A percentile compares a stretch with the other conserved stretches of the same genome.
Conservation (phyloP, 352 stramenopile species). For the Pythium graminicola region DNA sequence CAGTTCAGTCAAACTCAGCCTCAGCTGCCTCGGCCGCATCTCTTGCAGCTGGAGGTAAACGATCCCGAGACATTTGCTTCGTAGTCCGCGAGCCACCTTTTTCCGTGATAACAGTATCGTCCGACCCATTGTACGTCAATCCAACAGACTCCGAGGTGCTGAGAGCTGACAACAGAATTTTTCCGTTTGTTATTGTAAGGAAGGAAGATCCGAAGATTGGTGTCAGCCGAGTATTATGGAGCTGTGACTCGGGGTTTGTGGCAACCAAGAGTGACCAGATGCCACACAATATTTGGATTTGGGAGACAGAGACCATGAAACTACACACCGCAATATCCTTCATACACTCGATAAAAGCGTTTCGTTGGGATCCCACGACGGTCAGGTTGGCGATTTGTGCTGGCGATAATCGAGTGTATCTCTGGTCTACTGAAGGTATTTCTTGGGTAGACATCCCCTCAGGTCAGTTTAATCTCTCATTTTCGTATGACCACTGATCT, state of each 20-base stretch:
- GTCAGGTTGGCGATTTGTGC: constrained; percentile 52
- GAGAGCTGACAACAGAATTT: not conserved
- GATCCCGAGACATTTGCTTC: constrained; percentile 55
- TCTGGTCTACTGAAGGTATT: constrained; percentile 57
- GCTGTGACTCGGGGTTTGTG: constrained; percentile 56
- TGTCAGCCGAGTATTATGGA: constrained; percentile 61
- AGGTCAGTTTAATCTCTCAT: constrained; percentile 13
- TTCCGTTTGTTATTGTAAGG: constrained; percentile 22
- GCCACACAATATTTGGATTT: constrained; percentile 83
- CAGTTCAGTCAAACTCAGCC: constrained; percentile 61
- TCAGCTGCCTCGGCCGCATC: constrained; percentile 52
- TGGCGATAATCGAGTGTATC: constrained; percentile 54
- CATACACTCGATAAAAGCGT: constrained; percentile 46
- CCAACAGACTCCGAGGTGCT: not conserved
- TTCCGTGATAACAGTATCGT: constrained; percentile 54
- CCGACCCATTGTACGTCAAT: constrained; percentile 57
- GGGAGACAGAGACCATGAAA: constrained; percentile 65
- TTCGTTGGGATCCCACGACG: constrained; percentile 55
- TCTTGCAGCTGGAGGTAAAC: constrained; percentile 44
- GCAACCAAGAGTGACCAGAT: constrained; percentile 78
- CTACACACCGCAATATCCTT: constrained; percentile 60
- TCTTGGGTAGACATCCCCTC: constrained; percentile 68
- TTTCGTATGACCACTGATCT: not conserved
- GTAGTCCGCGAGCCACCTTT: constrained; percentile 61
- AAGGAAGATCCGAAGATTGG: constrained; percentile 70